Percentiles rank a stretch among this genome's conserved stretches.
These are phyloP conservation scores for Vigna mungo DNA, from an alignment of 306 rosid genomes.

Conservation along the genomic window DNA sequence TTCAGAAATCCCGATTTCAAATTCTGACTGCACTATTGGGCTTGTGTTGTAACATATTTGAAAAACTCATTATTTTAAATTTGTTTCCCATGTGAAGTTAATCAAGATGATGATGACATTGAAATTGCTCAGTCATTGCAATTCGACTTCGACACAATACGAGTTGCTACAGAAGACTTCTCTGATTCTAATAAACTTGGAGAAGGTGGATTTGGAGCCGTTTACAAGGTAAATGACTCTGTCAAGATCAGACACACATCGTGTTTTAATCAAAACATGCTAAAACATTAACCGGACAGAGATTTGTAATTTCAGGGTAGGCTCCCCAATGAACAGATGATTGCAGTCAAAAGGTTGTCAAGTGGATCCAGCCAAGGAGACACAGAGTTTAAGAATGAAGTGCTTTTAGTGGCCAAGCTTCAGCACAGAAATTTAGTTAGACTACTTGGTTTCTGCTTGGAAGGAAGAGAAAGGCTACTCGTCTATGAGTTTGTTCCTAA, in stretches of 20 bases:
- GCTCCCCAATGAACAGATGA: slow-evolving; percentile 10
- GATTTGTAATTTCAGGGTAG: slow-evolving; percentile 3
- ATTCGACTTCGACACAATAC: slow-evolving; percentile 38
- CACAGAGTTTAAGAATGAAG: background rate
- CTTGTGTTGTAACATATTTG: background rate
- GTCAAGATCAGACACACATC: background rate
- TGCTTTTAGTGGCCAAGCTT: slow-evolving; percentile 22
- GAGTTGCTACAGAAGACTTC: slow-evolving; percentile 45
- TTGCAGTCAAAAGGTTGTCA: slow-evolving; percentile 21
- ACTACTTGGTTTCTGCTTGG: slow-evolving; percentile 13
- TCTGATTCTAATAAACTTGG: slow-evolving; percentile 49
- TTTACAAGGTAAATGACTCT: slow-evolving; percentile 39
- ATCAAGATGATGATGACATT: slow-evolving; percentile 34
- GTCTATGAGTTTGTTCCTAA: slow-evolving; percentile 9
- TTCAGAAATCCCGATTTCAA: background rate
- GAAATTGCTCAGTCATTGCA: slow-evolving; percentile 13
- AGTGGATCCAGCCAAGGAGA: background rate
- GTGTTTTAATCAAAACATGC: background rate
- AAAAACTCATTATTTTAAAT: slow-evolving; percentile 9
- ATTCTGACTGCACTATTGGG: background rate
- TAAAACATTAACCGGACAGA: background rate
- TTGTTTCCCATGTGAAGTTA: background rate
- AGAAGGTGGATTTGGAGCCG: slow-evolving; percentile 54
- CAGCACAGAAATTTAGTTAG: slow-evolving; percentile 22
- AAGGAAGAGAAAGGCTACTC: slow-evolving; percentile 20